Evolutionary conservation across 805 yeast species (phyloP).

Genomic region (Sugiyamaella boreocaroliniensis): DNA sequence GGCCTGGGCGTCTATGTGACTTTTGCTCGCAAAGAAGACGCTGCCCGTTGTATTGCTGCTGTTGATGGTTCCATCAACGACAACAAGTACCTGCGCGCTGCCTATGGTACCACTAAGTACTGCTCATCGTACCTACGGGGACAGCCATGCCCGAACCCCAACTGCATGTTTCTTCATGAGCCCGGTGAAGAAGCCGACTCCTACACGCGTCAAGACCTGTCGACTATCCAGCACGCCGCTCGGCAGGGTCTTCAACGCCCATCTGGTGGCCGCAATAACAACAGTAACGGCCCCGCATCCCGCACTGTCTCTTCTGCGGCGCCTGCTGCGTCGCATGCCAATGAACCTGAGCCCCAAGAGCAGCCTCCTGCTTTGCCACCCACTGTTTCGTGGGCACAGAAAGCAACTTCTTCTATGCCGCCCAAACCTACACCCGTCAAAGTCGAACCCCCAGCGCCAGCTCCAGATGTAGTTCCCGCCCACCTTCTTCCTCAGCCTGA

Average conservation of each 20-base stretch:
- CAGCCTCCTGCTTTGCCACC: slow-evolving; percentile 51
- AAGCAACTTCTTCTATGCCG: slow-evolving; percentile 26
- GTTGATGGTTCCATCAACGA: slow-evolving; percentile 90
- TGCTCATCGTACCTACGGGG: slow-evolving; percentile 95
- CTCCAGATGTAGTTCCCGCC: slow-evolving; percentile 25
- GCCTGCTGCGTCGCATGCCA: neutral
- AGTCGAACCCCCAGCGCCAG: slow-evolving; percentile 28
- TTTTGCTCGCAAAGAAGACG: slow-evolving; percentile 88
- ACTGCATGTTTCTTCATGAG: slow-evolving; percentile 97
- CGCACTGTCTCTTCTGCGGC: neutral
- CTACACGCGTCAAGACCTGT: slow-evolving; percentile 80
- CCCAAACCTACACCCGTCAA: slow-evolving; percentile 11
- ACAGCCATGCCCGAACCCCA: slow-evolving; percentile 94
- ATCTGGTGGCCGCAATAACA: slow-evolving; percentile 3
- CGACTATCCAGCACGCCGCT: slow-evolving; percentile 52
- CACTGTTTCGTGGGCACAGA: slow-evolving; percentile 61
- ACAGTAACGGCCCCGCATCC: neutral
- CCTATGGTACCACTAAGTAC: slow-evolving; percentile 97
- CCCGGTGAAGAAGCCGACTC: slow-evolving; percentile 99
- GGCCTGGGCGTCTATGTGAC: slow-evolving; percentile 96
- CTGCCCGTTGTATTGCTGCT: slow-evolving; percentile 84
- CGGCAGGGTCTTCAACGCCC: slow-evolving; percentile 22
- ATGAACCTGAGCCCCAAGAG: neutral
- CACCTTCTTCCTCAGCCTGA: slow-evolving; percentile 11
- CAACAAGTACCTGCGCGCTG: slow-evolving; percentile 84